A percentile compares a stretch with the other conserved stretches of the same genome.
Conservation (phyloP, 495 filamentous ascomycete genomes). For the Diplogelasinospora grovesii region DNA sequence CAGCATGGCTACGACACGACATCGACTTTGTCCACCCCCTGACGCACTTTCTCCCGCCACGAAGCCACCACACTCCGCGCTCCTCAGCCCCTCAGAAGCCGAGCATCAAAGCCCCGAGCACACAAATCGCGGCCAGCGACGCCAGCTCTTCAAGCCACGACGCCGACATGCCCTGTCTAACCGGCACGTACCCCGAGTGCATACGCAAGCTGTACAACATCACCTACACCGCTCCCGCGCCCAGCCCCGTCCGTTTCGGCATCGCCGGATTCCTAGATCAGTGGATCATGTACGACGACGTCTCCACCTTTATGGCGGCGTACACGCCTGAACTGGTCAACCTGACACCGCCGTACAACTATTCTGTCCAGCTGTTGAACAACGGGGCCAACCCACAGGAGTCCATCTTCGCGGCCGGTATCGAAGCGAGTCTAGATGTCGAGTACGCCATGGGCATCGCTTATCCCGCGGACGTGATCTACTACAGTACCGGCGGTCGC, state of each 20-base stretch:
- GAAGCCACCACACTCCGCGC: background rate
- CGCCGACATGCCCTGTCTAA: slow-evolving; percentile 24
- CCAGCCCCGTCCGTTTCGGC: slow-evolving; percentile 41
- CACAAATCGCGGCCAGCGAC: slow-evolving; percentile 16
- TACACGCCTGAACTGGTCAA: slow-evolving; percentile 44
- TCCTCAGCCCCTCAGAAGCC: background rate
- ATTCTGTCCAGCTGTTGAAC: slow-evolving; percentile 55
- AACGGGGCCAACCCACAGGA: slow-evolving; percentile 49
- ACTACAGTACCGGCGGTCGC: slow-evolving; percentile 61
- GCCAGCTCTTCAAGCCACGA: slow-evolving; percentile 4
- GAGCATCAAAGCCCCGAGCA: background rate
- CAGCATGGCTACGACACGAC: slow-evolving; percentile 31
- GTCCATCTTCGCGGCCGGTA: slow-evolving; percentile 26
- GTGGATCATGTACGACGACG: slow-evolving; percentile 54
- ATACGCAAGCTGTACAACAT: slow-evolving; percentile 37
- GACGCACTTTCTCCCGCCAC: slow-evolving; percentile 37
- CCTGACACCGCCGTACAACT: slow-evolving; percentile 41
- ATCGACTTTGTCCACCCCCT: slow-evolving; percentile 39
- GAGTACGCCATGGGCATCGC: slow-evolving; percentile 60
- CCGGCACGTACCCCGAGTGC: slow-evolving; percentile 28
- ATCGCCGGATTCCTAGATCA: slow-evolving; percentile 66
- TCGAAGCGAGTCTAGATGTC: slow-evolving; percentile 67
- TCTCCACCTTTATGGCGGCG: slow-evolving; percentile 43
- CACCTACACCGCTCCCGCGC: slow-evolving; percentile 21
- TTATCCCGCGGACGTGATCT: slow-evolving; percentile 51